Base-by-base conservation (phyloP, 2,329 filamentous ascomycete genomes). In the Colletotrichum trifolii region DNA sequence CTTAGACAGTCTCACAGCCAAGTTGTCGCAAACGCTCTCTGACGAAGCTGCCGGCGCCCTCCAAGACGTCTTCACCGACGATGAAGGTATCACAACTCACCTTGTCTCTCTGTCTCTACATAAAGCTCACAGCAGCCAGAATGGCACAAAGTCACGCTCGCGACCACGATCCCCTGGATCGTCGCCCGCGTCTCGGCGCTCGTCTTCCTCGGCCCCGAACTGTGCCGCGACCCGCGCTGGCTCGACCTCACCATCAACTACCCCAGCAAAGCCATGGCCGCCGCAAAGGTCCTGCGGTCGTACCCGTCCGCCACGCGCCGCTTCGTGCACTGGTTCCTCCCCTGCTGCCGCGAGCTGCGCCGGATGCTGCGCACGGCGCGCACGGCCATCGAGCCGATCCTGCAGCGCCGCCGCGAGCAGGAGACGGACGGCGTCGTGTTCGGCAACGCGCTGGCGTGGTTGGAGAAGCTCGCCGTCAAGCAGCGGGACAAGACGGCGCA, bases 401-500 rank as follows among this genome's bases (percentile, higher is more conserved):
- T 76, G 13, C 47, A 69, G 48, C 71, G 73, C 11, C 72, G 75
- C 2, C 57, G 67, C 3, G 52, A 53, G n/a, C 64, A 70, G 49
- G 75, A 75, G 11, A 72, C 75, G 9, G 69, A 74, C 34, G 43
- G 54, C 2, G 52, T 33, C 40, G 5, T 68, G 64, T 69, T 74
- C 9, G 71, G 76, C 8, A 79, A 82, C 65, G 73, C 77, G 5
- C 73, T 83, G 33, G 78, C 79, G 25, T 83, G 81, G 81, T 76
- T 81, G 67, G 75, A 80, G 40, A 54, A 59, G 54, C 66, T 74
- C 10, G 72, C 76, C 15, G 35, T 5, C 33, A 52, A 49, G 53
- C 53, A 52, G 34, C 45, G 57, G 3, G 73, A 74, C 80, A 83
- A 86, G 25, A 83, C 83, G 60, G 90, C 79, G 8, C 94, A 93